phyloP scores from a whole-genome alignment of 2,329 filamentous ascomycete genomes.

The Stagonosporopsis cucurbitacearum region DNA sequence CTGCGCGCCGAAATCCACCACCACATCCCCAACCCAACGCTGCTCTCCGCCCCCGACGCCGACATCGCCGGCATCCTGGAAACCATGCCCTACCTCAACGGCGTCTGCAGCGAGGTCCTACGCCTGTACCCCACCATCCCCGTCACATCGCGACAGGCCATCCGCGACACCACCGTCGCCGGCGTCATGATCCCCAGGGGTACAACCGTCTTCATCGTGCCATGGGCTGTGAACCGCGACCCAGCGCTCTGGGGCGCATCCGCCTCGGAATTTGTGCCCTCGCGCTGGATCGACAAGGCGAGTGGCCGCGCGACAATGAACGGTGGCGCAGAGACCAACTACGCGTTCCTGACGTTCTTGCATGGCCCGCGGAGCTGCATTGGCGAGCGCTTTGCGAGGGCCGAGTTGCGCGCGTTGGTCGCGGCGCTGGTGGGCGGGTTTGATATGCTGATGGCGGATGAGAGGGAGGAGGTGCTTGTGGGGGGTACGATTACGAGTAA shows the following conservation, averaged over 20 bases:
- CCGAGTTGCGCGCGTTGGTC: constrained; percentile 46
- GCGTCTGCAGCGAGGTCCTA: constrained; percentile 53
- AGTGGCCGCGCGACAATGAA: constrained; percentile 49
- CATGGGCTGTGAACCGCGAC: constrained; percentile 53
- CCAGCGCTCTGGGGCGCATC: constrained; percentile 53
- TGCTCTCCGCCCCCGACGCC: constrained; percentile 21
- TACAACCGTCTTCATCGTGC: constrained; percentile 48
- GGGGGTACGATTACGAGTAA: constrained; percentile 50
- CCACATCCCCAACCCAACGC: constrained; percentile 59
- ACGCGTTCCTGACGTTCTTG: constrained; percentile 52
- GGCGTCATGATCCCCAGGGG: constrained; percentile 49
- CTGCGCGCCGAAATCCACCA: constrained; percentile 73
- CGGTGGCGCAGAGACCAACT: constrained; percentile 50
- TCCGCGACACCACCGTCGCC: constrained; percentile 41
- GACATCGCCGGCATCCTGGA: constrained; percentile 51
- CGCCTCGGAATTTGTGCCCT: constrained; percentile 52
- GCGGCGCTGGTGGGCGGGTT: constrained; percentile 46
- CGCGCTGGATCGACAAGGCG: constrained; percentile 54
- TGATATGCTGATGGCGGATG: constrained; percentile 44
- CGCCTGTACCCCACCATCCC: constrained; percentile 51
- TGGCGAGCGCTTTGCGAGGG: constrained; percentile 48
- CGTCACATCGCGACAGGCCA: constrained; percentile 38
- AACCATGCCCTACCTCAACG: constrained; percentile 54
- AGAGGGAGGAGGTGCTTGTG: constrained; percentile 35
- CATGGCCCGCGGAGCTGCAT: constrained; percentile 52